Conservation (phyloP, 2,329 filamentous ascomycete genomes). For the Nothophoma quercina region DNA sequence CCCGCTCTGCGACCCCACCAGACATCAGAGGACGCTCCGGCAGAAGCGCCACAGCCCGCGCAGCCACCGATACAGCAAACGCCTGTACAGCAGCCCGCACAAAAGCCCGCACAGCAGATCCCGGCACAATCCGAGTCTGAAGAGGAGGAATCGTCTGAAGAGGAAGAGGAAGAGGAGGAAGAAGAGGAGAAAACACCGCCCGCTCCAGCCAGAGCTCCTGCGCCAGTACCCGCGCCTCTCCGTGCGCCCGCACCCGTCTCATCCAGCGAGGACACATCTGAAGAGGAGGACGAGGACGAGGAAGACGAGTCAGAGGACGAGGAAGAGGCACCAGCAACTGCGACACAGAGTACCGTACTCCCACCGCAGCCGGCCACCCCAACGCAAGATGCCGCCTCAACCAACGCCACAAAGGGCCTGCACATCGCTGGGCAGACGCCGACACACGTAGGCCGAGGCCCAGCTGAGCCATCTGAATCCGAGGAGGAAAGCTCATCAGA, state of each 20-base stretch:
- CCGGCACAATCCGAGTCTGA: conserved; percentile 23
- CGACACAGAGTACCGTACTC: conserved; percentile 24
- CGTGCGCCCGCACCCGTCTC: conserved; percentile 3
- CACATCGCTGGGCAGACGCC: conserved; percentile 21
- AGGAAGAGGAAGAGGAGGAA: conserved; percentile 18
- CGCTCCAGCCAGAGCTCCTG: conserved; percentile 7
- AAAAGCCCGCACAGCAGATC: conserved; percentile 17
- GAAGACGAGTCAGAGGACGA: conserved; percentile 41
- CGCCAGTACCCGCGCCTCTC: neutral
- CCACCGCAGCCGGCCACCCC: conserved; percentile 13
- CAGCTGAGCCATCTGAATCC: conserved; percentile 20
- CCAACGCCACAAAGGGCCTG: conserved; percentile 28
- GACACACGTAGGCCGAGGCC: conserved; percentile 20
- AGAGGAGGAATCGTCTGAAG: conserved; percentile 18
- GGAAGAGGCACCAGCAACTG: conserved; percentile 41
- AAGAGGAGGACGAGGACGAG: conserved; percentile 15
- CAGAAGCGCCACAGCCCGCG: conserved; percentile 14
- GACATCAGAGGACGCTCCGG: conserved; percentile 17
- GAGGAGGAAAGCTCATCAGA: conserved; percentile 27
- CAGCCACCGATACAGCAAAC: conserved; percentile 19
- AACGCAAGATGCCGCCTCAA: conserved; percentile 23
- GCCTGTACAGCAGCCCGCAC: conserved; percentile 2
- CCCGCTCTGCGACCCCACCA: conserved; percentile 58
- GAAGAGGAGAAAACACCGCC: conserved; percentile 15
- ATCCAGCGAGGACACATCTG: conserved; percentile 11